Evolutionary conservation across 257 asterid genomes (phyloP).

Genomic region (Solanum chmielewskii): DNA sequence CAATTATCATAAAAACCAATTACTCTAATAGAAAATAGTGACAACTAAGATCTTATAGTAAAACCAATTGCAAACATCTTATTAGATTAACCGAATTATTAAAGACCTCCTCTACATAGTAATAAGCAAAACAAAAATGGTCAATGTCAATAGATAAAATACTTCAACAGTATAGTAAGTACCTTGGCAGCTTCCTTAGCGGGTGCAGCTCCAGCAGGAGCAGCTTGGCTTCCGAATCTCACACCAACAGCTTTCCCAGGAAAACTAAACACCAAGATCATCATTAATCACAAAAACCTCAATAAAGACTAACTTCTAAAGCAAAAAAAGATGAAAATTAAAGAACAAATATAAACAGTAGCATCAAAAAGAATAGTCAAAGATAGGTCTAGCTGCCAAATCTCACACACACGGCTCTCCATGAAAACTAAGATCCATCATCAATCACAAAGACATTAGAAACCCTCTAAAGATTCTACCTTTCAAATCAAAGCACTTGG

Average conservation of each 20-base stretch:
- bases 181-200: slow-evolving; percentile 42
- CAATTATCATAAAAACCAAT: background rate
- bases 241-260: slow-evolving; percentile 93
- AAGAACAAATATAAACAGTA: background rate
- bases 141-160: background rate
- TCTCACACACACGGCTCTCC: slow-evolving; percentile 57
- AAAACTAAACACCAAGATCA: slow-evolving; percentile 8
- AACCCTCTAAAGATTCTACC: background rate
- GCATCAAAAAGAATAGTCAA: background rate
- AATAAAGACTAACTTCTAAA: background rate
- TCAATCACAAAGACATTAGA: too few species aligned
- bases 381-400: slow-evolving; percentile 18
- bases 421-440: slow-evolving; percentile 19
- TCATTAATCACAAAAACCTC: background rate
- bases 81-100: background rate
- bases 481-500: background rate
- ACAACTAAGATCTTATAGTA: background rate
- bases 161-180: background rate
- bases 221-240: slow-evolving; percentile 38
- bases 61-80: background rate
- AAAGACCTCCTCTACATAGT: background rate
- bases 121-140: background rate
- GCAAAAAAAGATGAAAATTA: background rate
- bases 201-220: slow-evolving; percentile 43
- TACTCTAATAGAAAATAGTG: background rate